These are phyloP conservation scores for Fusarium sterilihyphosum DNA, from an alignment of 2,329 filamentous ascomycete species.

Conservation along the genomic window DNA sequence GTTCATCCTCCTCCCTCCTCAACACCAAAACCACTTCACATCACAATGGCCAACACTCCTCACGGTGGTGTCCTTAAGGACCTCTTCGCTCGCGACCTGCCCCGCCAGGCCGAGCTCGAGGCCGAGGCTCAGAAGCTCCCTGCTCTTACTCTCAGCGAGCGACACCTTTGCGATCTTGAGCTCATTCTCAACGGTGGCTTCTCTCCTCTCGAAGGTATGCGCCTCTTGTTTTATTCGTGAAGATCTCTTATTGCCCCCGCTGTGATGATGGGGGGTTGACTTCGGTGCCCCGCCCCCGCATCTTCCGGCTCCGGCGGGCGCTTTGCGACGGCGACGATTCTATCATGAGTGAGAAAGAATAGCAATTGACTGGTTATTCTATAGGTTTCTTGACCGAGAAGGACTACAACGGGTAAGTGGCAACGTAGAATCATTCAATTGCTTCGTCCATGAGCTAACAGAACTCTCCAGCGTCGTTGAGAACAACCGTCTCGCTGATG, in stretches of 20 bases:
- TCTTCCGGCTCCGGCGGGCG: conserved; percentile 17
- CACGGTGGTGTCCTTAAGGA: conserved; percentile 98
- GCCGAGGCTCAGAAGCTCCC: conserved; percentile 88
- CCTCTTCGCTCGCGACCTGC: conserved; percentile 90
- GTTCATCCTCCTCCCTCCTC: neutral
- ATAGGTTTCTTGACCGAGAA: conserved; percentile 95
- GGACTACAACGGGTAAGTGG: conserved; percentile 88
- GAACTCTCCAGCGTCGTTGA: conserved; percentile 77
- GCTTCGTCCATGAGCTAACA: conserved; percentile 40
- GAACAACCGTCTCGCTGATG: conserved; percentile 85
- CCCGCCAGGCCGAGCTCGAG: conserved; percentile 80
- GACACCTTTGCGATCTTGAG: conserved; percentile 97
- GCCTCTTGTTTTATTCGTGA: conserved; percentile 47
- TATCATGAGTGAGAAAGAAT: conserved; percentile 6
- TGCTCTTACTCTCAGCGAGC: conserved; percentile 85
- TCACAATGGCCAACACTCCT: conserved; percentile 74
- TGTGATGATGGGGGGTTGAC: conserved; percentile 28
- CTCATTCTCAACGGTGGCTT: conserved; percentile 97
- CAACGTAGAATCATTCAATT: neutral
- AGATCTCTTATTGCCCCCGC: neutral
- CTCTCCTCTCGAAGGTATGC: conserved; percentile 89
- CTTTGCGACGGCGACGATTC: conserved; percentile 12
- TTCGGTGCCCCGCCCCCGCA: conserved; percentile 40
- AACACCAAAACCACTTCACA: conserved; percentile 18
- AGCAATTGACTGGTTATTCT: conserved; percentile 25